Percentiles rank a stretch among this genome's conserved stretches.
These are phyloP conservation scores for Begonia masoniana DNA, from an alignment of 306 rosid species.

Conservation along the genomic window DNA sequence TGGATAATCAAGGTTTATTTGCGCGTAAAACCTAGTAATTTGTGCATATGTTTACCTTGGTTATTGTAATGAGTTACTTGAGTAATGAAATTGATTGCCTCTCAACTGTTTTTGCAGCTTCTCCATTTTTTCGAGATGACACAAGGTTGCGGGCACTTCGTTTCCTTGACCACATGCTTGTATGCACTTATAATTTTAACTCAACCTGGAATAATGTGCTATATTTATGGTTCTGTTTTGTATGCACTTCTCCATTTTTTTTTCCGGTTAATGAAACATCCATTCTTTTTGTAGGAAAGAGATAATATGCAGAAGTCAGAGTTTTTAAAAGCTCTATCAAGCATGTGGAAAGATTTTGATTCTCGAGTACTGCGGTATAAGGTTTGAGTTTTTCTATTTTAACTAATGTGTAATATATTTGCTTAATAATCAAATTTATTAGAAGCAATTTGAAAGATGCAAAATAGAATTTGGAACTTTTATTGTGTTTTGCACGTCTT, in stretches of 20 bases:
- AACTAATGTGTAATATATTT: not conserved
- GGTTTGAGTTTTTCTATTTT: conserved; percentile 36
- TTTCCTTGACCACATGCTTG: conserved; percentile 98
- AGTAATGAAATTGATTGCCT: not conserved
- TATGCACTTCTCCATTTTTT: too few relatives aligned
- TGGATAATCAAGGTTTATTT: too few relatives aligned
- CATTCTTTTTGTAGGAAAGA: conserved; percentile 63
- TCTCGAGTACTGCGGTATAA: conserved; percentile 91
- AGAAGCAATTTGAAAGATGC: too few relatives aligned
- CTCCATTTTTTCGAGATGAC: conserved; percentile 83
- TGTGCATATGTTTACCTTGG: not conserved
- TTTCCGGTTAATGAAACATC: too few relatives aligned
- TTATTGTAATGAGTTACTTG: not conserved
- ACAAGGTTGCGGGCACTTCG: conserved; percentile 98
- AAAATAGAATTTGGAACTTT: too few relatives aligned
- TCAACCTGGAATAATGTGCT: too few relatives aligned
- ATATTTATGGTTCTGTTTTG: too few relatives aligned
- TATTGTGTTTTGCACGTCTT: too few relatives aligned
- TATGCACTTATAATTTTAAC: conserved; percentile 33
- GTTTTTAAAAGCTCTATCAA: conserved; percentile 85
- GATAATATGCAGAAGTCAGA: conserved; percentile 99
- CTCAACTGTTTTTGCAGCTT: conserved; percentile 46
- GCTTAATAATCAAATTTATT: too few relatives aligned
- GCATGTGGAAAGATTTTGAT: conserved; percentile 99
- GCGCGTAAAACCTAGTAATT: not conserved